Conservation (phyloP, 2,329 filamentous ascomycete genomes). For the Hansfordia pulvinata region DNA sequence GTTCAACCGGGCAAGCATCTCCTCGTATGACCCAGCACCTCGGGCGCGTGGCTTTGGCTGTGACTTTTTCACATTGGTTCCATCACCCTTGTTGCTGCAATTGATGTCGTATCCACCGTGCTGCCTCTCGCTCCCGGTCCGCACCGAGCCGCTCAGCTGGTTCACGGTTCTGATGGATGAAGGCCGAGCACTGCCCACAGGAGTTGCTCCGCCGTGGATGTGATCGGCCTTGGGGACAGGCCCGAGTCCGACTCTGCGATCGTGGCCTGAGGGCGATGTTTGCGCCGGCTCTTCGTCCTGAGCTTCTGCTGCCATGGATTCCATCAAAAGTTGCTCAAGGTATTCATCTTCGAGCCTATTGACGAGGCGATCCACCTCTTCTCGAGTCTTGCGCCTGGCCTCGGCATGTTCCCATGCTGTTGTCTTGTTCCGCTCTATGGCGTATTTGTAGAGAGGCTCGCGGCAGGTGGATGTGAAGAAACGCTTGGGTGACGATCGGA, state of each 20-base stretch:
- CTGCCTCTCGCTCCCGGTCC: not conserved
- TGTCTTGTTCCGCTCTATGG: constrained; percentile 16
- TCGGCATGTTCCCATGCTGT: constrained; percentile 13
- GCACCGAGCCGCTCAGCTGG: not conserved
- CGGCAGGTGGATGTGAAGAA: constrained; percentile 19
- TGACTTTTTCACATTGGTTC: not conserved
- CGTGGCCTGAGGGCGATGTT: no score
- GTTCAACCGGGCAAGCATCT: constrained; percentile 1
- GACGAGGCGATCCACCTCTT: constrained; percentile 9
- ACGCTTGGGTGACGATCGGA: constrained; percentile 14
- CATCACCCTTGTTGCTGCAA: not conserved
- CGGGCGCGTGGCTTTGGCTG: not conserved
- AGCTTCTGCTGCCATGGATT: constrained; percentile 3
- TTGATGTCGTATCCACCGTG: not conserved
- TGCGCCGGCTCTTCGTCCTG: not conserved
- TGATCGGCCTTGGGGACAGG: no score
- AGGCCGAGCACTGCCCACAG: no score
- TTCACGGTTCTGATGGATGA: not conserved
- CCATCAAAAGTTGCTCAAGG: constrained; percentile 4
- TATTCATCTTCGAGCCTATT: constrained; percentile 9
- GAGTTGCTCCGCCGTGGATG: no score
- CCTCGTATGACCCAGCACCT: not conserved
- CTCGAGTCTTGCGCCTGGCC: constrained; percentile 7
- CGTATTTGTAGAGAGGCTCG: constrained; percentile 13
- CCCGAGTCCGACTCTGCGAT: no score